Percentiles rank a stretch among this genome's conserved stretches.
Evolutionary conservation across 140 eudicot genomes (phyloP).

Genomic region (Oenanthe javanica): DNA sequence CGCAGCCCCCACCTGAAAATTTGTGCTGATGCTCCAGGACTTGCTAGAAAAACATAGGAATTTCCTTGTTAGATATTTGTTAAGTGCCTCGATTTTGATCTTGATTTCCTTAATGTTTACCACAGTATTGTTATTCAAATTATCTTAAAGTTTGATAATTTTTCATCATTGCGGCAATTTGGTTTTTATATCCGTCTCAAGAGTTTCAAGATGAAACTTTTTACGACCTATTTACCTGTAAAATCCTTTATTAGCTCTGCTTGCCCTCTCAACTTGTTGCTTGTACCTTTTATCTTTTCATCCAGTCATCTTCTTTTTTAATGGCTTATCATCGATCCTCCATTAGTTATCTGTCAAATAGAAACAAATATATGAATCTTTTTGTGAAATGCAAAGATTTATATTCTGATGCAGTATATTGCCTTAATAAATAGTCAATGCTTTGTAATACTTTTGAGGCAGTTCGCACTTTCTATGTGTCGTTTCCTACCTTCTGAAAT

Average conservation of each 20-base stretch:
- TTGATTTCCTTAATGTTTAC: not conserved
- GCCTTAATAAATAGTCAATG: not conserved
- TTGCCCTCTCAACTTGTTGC: not conserved
- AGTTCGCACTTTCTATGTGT: not conserved
- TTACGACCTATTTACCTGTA: not conserved
- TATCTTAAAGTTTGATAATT: not conserved
- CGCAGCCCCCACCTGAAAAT: not conserved
- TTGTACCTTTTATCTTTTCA: not conserved
- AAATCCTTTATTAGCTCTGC: not conserved
- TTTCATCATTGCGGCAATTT: not conserved
- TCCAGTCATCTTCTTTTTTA: not conserved
- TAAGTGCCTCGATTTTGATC: not conserved
- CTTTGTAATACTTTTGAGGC: not conserved
- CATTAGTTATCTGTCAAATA: not conserved
- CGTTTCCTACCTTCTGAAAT: not conserved
- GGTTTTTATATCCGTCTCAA: not conserved
- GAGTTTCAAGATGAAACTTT: not conserved
- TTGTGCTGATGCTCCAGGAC: not conserved
- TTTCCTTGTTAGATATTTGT: not conserved
- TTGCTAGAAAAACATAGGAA: not conserved
- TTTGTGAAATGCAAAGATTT: not conserved
- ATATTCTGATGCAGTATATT: not conserved
- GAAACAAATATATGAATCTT: not conserved
- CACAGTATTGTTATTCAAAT: not conserved
- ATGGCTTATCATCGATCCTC: not conserved